Evolutionary conservation across 257 asterid genomes (phyloP), one percentile per base, ranked within the genome.

Genomic region (Solanum habrochaites): DNA sequence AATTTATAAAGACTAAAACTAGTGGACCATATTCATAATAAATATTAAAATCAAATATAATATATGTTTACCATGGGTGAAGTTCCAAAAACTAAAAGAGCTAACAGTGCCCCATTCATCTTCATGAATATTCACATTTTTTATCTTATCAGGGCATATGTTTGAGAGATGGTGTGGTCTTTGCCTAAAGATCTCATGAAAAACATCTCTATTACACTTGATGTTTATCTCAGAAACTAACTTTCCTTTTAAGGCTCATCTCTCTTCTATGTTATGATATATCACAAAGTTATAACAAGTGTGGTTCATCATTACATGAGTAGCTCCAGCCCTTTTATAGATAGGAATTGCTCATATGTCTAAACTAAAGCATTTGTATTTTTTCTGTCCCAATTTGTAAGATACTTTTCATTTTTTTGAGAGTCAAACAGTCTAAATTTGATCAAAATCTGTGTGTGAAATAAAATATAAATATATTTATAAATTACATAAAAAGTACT

Each of bases 101-200:
- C 88, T 86, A 37, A 86, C 47, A 39, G 5, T 39, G 14, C 86
- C 86, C 78, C 67, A 86, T 42, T 78, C 85, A 39, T 82, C 88
- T 37, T 77, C 80, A 77, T 37, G 64, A 18, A 86, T 35, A 1
- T 86, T 69, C n/a, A 71, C 83, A 12, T 72, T 47, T 25, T 43
- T 81, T 13, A 86, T 40, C 20, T 72, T 70, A 23, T 42, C 52
- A 18, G 88, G 35, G 3, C 37, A 47, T 25, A 77, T 64, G 0
- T 3, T 78, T 4, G 81, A 62, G 0, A 86, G 43, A 11, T 43
- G 21, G 3, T 75, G 47, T 64, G 70, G 81, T n/a, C 27, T 82
- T 11, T 78, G 14, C 67, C 66, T 43, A 15, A 86, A n/a, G 5
- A 78, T 29, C 27, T 86, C 81, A 77, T 58, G 75, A 6, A 86